Evolutionary conservation across 2,329 filamentous ascomycete species (phyloP).

Genomic region (Triangularia verruculosa): DNA sequence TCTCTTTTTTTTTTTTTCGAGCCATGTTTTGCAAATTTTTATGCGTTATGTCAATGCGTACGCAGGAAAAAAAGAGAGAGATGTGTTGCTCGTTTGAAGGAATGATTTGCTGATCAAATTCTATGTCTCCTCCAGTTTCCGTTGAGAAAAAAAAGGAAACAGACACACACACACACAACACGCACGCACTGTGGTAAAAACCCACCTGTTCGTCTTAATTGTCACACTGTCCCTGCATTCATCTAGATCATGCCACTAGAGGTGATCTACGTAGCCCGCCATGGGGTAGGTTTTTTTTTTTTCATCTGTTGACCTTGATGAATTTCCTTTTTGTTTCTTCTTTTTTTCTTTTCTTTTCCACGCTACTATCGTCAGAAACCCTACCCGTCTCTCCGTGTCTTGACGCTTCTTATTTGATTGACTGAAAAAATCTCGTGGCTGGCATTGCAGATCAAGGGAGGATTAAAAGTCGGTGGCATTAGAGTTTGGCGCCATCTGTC

Average conservation of each 20-base stretch:
- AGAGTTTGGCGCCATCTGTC: neutral
- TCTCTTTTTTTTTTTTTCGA: neutral
- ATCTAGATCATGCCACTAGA: conserved; percentile 57
- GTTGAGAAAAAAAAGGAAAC: neutral
- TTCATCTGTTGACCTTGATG: neutral
- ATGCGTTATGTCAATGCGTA: neutral
- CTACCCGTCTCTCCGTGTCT: neutral
- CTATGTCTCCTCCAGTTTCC: neutral
- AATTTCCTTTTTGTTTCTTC: neutral
- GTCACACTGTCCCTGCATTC: neutral
- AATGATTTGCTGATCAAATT: neutral
- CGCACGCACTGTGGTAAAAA: neutral
- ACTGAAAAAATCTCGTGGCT: neutral
- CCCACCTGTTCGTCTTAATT: neutral
- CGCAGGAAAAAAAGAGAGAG: neutral
- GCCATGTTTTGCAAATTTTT: neutral
- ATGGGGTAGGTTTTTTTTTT: conserved; percentile 61
- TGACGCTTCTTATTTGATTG: neutral
- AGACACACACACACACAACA: neutral
- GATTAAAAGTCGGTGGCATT: neutral
- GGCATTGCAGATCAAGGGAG: neutral
- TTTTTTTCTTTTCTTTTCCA: neutral
- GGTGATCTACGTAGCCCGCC: conserved; percentile 70
- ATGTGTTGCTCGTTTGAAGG: neutral
- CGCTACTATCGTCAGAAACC: neutral